Conservation (phyloP, 305 asterid genomes). For the Fraxinus baroniana region DNA sequence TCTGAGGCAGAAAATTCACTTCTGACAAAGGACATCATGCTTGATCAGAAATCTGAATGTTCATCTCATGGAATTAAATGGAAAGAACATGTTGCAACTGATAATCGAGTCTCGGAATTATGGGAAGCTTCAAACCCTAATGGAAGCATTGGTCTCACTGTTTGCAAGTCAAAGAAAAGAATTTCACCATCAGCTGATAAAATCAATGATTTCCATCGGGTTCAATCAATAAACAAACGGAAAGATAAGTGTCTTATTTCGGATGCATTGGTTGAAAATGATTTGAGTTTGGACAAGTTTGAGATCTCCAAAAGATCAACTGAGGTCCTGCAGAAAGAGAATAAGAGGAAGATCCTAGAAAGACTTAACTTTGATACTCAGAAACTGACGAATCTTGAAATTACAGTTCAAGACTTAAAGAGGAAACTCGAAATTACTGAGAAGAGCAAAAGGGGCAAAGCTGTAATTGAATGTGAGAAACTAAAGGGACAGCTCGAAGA, state of each 20-base stretch:
- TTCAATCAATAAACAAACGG: slow-evolving; percentile 52
- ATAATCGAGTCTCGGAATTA: slow-evolving; percentile 42
- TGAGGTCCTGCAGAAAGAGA: slow-evolving; percentile 61
- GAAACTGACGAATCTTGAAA: slow-evolving; percentile 82
- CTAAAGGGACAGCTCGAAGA: slow-evolving; percentile 78
- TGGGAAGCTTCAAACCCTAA: slow-evolving; percentile 47
- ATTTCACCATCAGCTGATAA: slow-evolving; percentile 33
- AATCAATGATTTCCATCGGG: slow-evolving; percentile 33
- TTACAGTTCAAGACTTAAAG: slow-evolving; percentile 76
- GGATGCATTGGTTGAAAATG: slow-evolving; percentile 38
- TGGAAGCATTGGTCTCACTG: slow-evolving; percentile 35
- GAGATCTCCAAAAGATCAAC: slow-evolving; percentile 57
- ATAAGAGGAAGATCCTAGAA: slow-evolving; percentile 65
- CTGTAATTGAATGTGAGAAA: slow-evolving; percentile 70
- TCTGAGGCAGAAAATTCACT: slow-evolving; percentile 64
- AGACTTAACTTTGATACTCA: slow-evolving; percentile 88
- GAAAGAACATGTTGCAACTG: slow-evolving; percentile 46
- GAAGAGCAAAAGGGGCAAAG: slow-evolving; percentile 75
- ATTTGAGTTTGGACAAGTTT: slow-evolving; percentile 51
- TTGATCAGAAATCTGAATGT: slow-evolving; percentile 80
- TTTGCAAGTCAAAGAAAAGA: slow-evolving; percentile 33
- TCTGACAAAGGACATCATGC: slow-evolving; percentile 86
- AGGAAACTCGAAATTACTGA: slow-evolving; percentile 66
- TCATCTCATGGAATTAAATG: slow-evolving; percentile 59
- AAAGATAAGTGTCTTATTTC: slow-evolving; percentile 36